Evolutionary conservation across 2,329 filamentous ascomycete species (phyloP).

Genomic region (Orbilia brochopaga): DNA sequence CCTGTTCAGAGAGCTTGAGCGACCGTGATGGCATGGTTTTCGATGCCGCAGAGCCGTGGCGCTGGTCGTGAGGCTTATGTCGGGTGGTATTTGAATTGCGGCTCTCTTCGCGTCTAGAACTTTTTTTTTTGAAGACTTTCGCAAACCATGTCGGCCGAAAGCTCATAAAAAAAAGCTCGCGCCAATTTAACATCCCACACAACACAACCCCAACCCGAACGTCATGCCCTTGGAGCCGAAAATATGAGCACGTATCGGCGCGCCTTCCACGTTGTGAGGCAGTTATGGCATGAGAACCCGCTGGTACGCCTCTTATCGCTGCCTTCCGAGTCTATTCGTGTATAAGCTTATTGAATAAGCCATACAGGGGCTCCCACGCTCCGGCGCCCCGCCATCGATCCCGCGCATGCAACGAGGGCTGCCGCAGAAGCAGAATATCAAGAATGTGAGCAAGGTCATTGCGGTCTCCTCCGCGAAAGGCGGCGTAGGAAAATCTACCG

Average conservation of each 20-base stretch:
- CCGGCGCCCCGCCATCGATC: constrained; percentile 70
- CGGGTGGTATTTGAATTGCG: constrained; percentile 4
- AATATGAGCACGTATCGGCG: constrained; percentile 56
- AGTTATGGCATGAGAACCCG: constrained; percentile 49
- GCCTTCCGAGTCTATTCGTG: no score
- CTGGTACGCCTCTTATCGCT: constrained; percentile 20
- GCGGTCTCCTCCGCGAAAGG: constrained; percentile 98
- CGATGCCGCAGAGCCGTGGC: constrained; percentile 21
- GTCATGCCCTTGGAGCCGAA: background rate
- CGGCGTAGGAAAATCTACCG: constrained; percentile 95
- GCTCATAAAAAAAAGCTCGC: constrained; percentile 45
- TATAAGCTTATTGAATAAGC: constrained; percentile 16
- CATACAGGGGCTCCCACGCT: constrained; percentile 78
- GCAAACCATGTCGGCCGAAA: constrained; percentile 51
- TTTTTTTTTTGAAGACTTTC: constrained; percentile 44
- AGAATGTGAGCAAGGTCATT: constrained; percentile 85
- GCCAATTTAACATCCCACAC: constrained; percentile 38
- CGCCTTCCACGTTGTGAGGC: constrained; percentile 49
- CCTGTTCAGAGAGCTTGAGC: constrained; percentile 53
- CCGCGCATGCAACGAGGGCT: constrained; percentile 80
- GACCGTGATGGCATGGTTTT: constrained; percentile 48
- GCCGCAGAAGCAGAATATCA: constrained; percentile 79
- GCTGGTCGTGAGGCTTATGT: constrained; percentile 1
- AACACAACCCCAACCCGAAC: constrained; percentile 37
- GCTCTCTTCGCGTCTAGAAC: constrained; percentile 22